A percentile compares a stretch with the other conserved stretches of the same genome.
These are phyloP conservation scores for Acer negundo DNA, from an alignment of 345 rosid species.

Conservation along the genomic window DNA sequence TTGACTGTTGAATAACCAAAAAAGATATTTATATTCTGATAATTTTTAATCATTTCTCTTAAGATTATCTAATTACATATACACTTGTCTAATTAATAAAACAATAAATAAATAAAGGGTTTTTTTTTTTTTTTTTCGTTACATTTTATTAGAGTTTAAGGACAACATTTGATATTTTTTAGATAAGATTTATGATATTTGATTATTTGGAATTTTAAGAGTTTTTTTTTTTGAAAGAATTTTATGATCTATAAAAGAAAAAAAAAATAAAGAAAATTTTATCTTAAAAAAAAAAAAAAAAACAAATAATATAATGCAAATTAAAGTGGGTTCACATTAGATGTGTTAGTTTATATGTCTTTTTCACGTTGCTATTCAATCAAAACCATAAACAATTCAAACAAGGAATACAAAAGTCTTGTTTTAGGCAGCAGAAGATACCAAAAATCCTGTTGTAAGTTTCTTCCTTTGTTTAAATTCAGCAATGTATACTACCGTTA, in stretches of 20 bases:
- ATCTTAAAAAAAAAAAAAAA: background rate
- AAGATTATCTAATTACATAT: too few relatives aligned
- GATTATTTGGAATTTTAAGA: background rate
- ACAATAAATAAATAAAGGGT: too few relatives aligned
- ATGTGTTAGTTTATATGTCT: constrained; percentile 1
- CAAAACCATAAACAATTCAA: background rate
- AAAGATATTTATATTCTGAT: too few relatives aligned
- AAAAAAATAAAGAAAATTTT: too few relatives aligned
- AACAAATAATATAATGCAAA: background rate
- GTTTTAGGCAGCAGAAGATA: background rate
- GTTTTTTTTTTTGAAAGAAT: background rate
- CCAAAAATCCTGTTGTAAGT: background rate
- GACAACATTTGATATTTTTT: too few relatives aligned
- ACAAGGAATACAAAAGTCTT: background rate
- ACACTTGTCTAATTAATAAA: background rate
- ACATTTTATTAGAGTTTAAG: background rate
- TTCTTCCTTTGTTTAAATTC: background rate
- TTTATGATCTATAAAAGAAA: too few relatives aligned
- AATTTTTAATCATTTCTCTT: too few relatives aligned
- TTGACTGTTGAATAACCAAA: too few relatives aligned
- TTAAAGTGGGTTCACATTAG: background rate
- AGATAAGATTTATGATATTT: background rate
- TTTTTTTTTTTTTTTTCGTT: too few relatives aligned
- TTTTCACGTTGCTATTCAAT: background rate
- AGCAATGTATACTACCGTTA: too few relatives aligned